These are phyloP conservation scores for Ceratocystis alfenasii DNA, from an alignment of 2,329 filamentous ascomycete species.

Conservation along the genomic window DNA sequence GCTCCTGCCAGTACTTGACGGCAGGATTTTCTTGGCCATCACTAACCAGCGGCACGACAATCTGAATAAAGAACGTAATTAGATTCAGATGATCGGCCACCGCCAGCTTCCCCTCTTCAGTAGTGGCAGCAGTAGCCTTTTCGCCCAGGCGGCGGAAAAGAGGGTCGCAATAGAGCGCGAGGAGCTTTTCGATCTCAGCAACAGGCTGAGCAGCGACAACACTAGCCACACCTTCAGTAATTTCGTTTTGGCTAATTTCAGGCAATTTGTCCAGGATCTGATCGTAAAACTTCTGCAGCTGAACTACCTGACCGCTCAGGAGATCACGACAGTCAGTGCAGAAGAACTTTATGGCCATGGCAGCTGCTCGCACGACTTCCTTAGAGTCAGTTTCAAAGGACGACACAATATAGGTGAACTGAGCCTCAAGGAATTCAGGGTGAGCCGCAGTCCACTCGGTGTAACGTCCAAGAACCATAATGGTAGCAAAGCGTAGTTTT, in stretches of 20 bases:
- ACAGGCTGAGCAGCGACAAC: slow-evolving; percentile 79
- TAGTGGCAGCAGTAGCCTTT: slow-evolving; percentile 72
- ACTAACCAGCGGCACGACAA: slow-evolving; percentile 60
- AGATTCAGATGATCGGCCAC: slow-evolving; percentile 88
- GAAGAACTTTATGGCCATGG: slow-evolving; percentile 91
- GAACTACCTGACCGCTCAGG: slow-evolving; percentile 67
- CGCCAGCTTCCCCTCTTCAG: slow-evolving; percentile 71
- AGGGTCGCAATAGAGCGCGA: slow-evolving; percentile 90
- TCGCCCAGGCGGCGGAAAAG: slow-evolving; percentile 73
- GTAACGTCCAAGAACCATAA: slow-evolving; percentile 93
- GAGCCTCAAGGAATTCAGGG: slow-evolving; percentile 78
- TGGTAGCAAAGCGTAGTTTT: slow-evolving; percentile 95
- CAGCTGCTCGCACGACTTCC: slow-evolving; percentile 83
- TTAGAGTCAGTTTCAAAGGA: slow-evolving; percentile 81
- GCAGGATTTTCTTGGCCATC: slow-evolving; percentile 69
- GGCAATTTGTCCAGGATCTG: slow-evolving; percentile 78
- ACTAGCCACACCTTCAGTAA: slow-evolving; percentile 88
- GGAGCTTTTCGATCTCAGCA: slow-evolving; percentile 65
- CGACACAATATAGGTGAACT: slow-evolving; percentile 90
- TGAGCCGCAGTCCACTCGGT: slow-evolving; percentile 97
- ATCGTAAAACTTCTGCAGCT: slow-evolving; percentile 87
- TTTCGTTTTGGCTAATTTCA: slow-evolving; percentile 78
- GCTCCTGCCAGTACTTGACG: slow-evolving; percentile 91
- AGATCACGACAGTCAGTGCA: slow-evolving; percentile 88
- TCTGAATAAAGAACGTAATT: slow-evolving; percentile 79